Evolutionary conservation across 495 filamentous ascomycete species (phyloP).

Genomic region (Penicillium cinerascens): DNA sequence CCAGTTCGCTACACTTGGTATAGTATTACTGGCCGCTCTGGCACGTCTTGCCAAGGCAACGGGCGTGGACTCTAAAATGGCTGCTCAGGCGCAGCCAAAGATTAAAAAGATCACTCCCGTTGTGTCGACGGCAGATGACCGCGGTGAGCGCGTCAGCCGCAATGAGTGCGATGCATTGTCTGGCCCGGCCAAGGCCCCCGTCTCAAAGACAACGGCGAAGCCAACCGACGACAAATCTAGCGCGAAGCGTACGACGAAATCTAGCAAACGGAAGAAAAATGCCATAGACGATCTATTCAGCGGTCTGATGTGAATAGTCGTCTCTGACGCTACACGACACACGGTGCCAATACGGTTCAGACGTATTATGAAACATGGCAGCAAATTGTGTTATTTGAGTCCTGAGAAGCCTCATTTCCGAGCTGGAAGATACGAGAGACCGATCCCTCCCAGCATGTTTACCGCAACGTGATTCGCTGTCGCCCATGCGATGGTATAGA

Average conservation of each 20-base stretch:
- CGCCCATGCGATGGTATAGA: constrained; percentile 88
- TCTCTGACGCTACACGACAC: not conserved
- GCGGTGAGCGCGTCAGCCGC: constrained; percentile 32
- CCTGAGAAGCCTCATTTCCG: constrained; percentile 1
- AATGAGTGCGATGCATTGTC: not conserved
- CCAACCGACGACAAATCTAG: not conserved
- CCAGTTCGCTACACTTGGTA: constrained; percentile 76
- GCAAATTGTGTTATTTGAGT: constrained; percentile 25
- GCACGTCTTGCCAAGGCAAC: constrained; percentile 55
- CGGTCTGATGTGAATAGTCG: constrained; percentile 40
- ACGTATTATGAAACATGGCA: constrained; percentile 3
- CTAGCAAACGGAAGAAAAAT: constrained; percentile 50
- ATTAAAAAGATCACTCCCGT: not conserved
- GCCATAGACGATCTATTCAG: constrained; percentile 63
- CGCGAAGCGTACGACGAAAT: constrained; percentile 25
- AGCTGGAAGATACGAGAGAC: constrained; percentile 47
- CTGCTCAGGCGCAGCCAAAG: not conserved
- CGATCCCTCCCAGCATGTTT: constrained; percentile 49
- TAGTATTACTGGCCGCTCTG: constrained; percentile 64
- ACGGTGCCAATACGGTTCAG: not conserved
- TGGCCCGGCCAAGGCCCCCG: not conserved
- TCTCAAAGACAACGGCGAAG: not conserved
- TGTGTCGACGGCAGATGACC: constrained; percentile 20
- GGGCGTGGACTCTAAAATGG: constrained; percentile 24
- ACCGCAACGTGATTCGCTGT: constrained; percentile 72